Conservation (phyloP, 257 asterid genomes). For the Catharanthus roseus region DNA sequence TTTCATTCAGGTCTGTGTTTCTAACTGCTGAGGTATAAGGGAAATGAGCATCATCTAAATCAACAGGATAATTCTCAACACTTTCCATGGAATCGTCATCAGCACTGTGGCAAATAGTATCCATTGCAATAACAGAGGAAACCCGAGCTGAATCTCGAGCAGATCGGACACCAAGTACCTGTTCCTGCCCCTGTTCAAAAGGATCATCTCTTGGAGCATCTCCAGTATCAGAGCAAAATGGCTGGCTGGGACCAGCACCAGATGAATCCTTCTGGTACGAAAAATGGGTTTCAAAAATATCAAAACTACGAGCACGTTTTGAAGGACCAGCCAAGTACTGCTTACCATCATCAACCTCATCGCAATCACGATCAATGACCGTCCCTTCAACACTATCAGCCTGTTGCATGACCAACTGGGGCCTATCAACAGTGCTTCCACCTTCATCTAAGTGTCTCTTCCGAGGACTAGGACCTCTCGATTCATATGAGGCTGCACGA, state of each 20-base stretch:
- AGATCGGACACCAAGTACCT: conserved; percentile 45
- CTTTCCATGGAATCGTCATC: conserved; percentile 94
- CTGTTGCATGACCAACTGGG: conserved; percentile 59
- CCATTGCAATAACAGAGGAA: conserved; percentile 98
- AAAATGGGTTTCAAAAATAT: conserved; percentile 35
- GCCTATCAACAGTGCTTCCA: conserved; percentile 95
- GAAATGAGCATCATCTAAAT: conserved; percentile 63
- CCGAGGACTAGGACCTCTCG: conserved; percentile 92
- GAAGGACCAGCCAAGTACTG: conserved; percentile 83
- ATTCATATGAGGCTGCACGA: conserved; percentile 95
- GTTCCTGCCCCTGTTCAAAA: conserved; percentile 56
- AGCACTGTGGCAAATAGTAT: conserved; percentile 62
- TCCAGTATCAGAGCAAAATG: conserved; percentile 61
- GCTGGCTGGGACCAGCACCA: conserved; percentile 91
- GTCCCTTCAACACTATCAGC: conserved; percentile 98
- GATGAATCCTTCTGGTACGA: conserved; percentile 51
- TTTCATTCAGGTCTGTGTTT: conserved; percentile 60
- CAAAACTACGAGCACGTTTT: conserved; percentile 70
- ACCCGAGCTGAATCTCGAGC: conserved; percentile 68
- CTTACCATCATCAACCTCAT: conserved; percentile 87
- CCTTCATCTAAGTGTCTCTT: conserved; percentile 92
- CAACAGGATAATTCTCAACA: conserved; percentile 85
- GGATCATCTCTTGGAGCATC: conserved; percentile 50
- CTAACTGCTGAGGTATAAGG: conserved; percentile 69
- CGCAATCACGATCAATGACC: conserved; percentile 94